Percentiles rank a stretch among this genome's conserved stretches.
These are phyloP conservation scores for Leccinum subtestaceum DNA, from an alignment of 768 basidiomycete genomes.

Conservation along the genomic window DNA sequence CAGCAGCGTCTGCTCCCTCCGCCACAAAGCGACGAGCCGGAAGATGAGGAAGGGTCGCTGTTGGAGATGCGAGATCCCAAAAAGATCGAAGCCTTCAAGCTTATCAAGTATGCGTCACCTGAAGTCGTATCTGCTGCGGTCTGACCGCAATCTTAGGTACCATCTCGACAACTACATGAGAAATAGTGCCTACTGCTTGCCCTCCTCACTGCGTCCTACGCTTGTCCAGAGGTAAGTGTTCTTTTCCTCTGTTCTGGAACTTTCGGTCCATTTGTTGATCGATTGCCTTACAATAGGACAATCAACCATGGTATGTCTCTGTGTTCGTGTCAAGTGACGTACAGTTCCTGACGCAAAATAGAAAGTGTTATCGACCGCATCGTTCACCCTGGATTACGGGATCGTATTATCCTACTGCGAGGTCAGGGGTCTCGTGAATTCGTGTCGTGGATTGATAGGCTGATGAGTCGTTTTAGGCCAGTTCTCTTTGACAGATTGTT, in stretches of 20 bases:
- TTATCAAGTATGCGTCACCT: slow-evolving; percentile 59
- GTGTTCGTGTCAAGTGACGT: slow-evolving; percentile 1
- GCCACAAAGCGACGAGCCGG: slow-evolving; percentile 41
- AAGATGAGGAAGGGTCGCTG: slow-evolving; percentile 50
- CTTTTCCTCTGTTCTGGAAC: neutral
- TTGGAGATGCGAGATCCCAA: slow-evolving; percentile 53
- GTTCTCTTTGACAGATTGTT: slow-evolving; percentile 76
- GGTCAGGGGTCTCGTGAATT: slow-evolving; percentile 42
- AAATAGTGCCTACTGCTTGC: slow-evolving; percentile 84
- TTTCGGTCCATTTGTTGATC: slow-evolving; percentile 1
- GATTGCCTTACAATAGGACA: slow-evolving; percentile 45
- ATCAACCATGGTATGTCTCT: slow-evolving; percentile 74
- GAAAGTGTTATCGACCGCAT: slow-evolving; percentile 91
- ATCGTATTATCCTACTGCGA: slow-evolving; percentile 85
- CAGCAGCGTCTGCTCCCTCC: slow-evolving; percentile 25
- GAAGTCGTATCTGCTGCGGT: neutral
- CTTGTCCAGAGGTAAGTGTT: slow-evolving; percentile 70
- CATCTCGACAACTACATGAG: slow-evolving; percentile 88
- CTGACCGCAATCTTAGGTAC: slow-evolving; percentile 49
- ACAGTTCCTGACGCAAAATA: slow-evolving; percentile 30
- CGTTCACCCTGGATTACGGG: slow-evolving; percentile 84
- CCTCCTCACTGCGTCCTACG: slow-evolving; percentile 83
- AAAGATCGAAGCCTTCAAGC: slow-evolving; percentile 75
- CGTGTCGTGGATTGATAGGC: neutral
- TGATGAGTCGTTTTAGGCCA: slow-evolving; percentile 47